A percentile compares a stretch with the other conserved stretches of the same genome.
Evolutionary conservation across 805 yeast genomes (phyloP).

Genomic region (Alloascoidea hylecoeti): DNA sequence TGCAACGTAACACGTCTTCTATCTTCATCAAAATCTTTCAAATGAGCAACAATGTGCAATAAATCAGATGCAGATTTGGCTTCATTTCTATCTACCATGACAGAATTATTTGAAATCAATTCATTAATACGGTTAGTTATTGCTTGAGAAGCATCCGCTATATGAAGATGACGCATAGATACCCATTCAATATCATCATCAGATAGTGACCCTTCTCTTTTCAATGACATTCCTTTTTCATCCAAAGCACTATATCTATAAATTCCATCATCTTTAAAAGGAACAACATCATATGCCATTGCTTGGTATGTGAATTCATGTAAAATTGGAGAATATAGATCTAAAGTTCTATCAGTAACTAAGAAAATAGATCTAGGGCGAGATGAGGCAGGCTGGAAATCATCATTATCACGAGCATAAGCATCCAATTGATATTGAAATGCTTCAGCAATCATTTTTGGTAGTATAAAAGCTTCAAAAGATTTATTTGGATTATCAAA

Average conservation of each 20-base stretch:
- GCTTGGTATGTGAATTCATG: slow-evolving; percentile 92
- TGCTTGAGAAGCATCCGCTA: slow-evolving; percentile 56
- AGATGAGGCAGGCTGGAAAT: slow-evolving; percentile 43
- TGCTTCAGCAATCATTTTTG: slow-evolving; percentile 55
- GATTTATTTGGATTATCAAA: slow-evolving; percentile 34
- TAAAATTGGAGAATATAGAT: slow-evolving; percentile 66
- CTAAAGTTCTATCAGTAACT: slow-evolving; percentile 74
- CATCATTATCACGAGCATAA: slow-evolving; percentile 54
- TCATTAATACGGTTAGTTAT: slow-evolving; percentile 45
- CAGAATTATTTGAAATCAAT: slow-evolving; percentile 46
- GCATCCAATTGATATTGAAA: slow-evolving; percentile 63
- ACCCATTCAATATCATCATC: slow-evolving; percentile 63
- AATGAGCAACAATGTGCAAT: slow-evolving; percentile 46
- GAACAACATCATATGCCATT: slow-evolving; percentile 66
- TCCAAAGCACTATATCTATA: slow-evolving; percentile 42
- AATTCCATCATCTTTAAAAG: slow-evolving; percentile 25
- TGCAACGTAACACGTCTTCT: slow-evolving; percentile 47
- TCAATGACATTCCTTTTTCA: slow-evolving; percentile 30
- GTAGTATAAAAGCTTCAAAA: slow-evolving; percentile 42
- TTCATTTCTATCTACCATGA: slow-evolving; percentile 46
- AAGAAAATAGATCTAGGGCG: slow-evolving; percentile 64
- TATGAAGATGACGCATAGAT: slow-evolving; percentile 57
- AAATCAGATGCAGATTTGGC: slow-evolving; percentile 47
- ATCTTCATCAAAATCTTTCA: slow-evolving; percentile 54
- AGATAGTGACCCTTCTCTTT: slow-evolving; percentile 32